Evolutionary conservation across 2,329 filamentous ascomycete genomes (phyloP).

Genomic region (Epichloe scottii): DNA sequence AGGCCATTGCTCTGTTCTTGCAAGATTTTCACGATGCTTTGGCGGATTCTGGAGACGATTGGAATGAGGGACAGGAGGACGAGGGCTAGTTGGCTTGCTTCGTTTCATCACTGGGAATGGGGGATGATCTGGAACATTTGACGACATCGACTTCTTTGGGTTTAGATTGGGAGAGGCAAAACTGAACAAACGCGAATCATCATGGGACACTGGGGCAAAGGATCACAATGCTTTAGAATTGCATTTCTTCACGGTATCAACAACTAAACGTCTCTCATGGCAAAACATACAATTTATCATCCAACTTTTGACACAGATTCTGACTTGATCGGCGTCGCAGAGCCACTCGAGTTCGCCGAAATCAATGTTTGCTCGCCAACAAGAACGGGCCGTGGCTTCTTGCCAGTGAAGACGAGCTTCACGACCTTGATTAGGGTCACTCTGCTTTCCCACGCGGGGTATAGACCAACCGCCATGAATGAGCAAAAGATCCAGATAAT

Average conservation of each 20-base stretch:
- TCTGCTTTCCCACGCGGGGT: conserved; percentile 69
- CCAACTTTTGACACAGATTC: not conserved
- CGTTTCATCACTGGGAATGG: not conserved
- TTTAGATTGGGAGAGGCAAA: not conserved
- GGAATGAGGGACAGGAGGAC: not conserved
- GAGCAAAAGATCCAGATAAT: conserved; percentile 65
- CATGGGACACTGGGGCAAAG: not conserved
- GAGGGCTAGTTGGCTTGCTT: not conserved
- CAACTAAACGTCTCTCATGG: no score
- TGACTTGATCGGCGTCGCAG: conserved; percentile 4
- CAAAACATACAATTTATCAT: not conserved
- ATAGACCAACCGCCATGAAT: conserved; percentile 62
- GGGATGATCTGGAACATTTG: not conserved
- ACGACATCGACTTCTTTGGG: not conserved
- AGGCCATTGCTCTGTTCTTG: not conserved
- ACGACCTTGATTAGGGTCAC: conserved; percentile 31
- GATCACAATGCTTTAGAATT: not conserved
- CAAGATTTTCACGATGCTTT: not conserved
- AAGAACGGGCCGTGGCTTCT: not conserved
- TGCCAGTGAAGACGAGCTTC: conserved; percentile 9
- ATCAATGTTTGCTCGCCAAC: not conserved
- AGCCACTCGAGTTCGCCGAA: conserved; percentile 3
- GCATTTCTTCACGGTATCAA: not conserved
- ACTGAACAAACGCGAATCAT: not conserved
- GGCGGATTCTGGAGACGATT: not conserved